Percentiles rank a stretch among this genome's conserved stretches.
phyloP scores from a whole-genome alignment of 352 stramenopile species.

The Blastocystis sp. region DNA sequence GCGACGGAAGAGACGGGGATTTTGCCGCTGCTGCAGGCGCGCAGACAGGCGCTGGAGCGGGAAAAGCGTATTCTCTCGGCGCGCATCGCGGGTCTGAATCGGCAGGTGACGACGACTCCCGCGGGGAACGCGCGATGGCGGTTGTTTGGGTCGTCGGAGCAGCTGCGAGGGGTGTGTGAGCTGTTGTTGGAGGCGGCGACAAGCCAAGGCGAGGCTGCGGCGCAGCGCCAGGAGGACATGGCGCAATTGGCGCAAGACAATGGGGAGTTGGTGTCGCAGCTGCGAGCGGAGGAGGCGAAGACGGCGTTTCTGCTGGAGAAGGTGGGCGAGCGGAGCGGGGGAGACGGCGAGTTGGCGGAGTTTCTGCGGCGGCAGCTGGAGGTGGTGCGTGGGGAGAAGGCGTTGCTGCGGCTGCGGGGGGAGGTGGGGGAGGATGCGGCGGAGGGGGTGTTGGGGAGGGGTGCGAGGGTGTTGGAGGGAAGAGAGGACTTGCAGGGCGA shows the following conservation, averaged over 20 bases:
- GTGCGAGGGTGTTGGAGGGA: no score
- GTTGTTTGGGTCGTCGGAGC: background rate
- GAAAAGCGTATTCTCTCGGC: conserved; percentile 4
- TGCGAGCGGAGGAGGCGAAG: background rate
- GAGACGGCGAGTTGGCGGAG: background rate
- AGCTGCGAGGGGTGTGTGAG: conserved; percentile 21
- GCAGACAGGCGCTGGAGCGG: background rate
- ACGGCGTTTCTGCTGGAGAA: conserved; percentile 18
- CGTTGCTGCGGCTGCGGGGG: background rate
- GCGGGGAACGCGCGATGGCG: background rate
- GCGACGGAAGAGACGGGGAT: no score
- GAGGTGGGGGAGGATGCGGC: conserved; percentile 2
- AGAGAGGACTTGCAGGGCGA: no score
- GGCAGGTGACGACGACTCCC: background rate
- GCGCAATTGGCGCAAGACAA: background rate
- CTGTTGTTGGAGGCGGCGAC: background rate
- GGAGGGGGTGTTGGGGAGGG: no score
- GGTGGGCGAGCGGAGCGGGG: background rate
- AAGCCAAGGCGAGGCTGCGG: background rate
- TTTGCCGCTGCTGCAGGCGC: background rate
- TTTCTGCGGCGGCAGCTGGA: conserved; percentile 37
- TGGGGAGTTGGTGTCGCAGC: background rate
- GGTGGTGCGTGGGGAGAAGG: background rate
- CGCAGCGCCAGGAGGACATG: background rate
- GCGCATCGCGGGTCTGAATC: background rate